Evolutionary conservation across 2,329 filamentous ascomycete species (phyloP).

Genomic region (Helicocarpus griseus): DNA sequence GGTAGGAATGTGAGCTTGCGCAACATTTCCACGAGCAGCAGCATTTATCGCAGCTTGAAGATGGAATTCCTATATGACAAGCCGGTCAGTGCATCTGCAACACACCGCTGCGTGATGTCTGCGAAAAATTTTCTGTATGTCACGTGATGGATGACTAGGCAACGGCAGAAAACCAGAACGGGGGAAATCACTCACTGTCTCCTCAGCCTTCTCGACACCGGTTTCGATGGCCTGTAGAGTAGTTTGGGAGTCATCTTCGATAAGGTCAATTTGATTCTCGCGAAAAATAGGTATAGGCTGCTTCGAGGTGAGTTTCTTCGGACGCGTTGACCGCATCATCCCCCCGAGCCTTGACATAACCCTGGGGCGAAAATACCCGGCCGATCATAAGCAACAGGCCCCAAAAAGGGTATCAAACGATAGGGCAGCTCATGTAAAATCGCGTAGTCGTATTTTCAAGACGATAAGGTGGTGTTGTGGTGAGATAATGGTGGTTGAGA

Average conservation of each 20-base stretch:
- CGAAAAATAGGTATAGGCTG: constrained; percentile 76
- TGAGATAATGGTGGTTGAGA: constrained; percentile 28
- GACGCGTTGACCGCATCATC: constrained; percentile 38
- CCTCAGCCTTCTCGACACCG: constrained; percentile 92
- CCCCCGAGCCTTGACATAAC: constrained; percentile 37
- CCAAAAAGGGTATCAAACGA: constrained; percentile 55
- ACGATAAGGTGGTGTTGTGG: constrained; percentile 44
- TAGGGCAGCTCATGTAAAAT: constrained; percentile 50
- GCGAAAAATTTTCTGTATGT: constrained; percentile 13
- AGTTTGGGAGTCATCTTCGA: constrained; percentile 77
- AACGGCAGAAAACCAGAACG: constrained; percentile 18
- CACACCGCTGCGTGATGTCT: not conserved
- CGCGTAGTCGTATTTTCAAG: constrained; percentile 43
- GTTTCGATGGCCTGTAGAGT: constrained; percentile 80
- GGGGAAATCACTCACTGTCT: constrained; percentile 66
- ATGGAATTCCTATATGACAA: constrained; percentile 70
- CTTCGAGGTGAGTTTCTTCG: constrained; percentile 77
- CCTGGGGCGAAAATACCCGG: constrained; percentile 29
- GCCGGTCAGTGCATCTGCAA: constrained; percentile 2
- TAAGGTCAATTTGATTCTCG: constrained; percentile 82
- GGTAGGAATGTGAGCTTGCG: constrained; percentile 57
- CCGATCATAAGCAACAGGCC: constrained; percentile 37
- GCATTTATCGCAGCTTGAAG: constrained; percentile 73
- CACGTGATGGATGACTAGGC: constrained; percentile 30
- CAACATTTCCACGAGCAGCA: constrained; percentile 49